Base-by-base conservation (phyloP, 306 rosid species). In the Quercus mongolica region DNA sequence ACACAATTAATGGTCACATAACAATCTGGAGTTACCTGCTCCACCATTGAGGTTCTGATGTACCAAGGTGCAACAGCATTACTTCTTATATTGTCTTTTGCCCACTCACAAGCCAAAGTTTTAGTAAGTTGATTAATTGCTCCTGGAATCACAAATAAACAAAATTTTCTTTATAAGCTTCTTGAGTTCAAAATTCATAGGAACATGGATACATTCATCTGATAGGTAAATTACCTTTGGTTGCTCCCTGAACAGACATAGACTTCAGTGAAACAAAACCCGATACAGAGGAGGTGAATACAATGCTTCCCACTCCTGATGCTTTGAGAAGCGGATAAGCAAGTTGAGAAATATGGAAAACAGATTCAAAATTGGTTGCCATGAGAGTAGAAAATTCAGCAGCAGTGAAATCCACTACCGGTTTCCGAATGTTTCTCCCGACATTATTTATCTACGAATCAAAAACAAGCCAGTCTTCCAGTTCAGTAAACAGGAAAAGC, bases 31-130 rank as follows among this genome's bases (percentile, higher is more conserved):
- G 62, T 79, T 85, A 92, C 97, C 80, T 88, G 91, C 74, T 90
- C 91, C 65, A 88, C 94, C 92, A 92, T 84, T 58, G 92, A 88
- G 28, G 94, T 90, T 88, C 20, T 84, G 86, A 90, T 90, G 87
- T 88, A 92, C 97, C 97, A 92, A 33, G 94, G 97, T 58, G 97
- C 94, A 10, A 90, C 93, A 18, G 92, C 89, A 75, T 92, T 92
- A 77, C 88, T 80, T 86, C 97, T 85, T 81, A 92, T 92, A 78
- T 86, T 87, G 84, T 92, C 94, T 78, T 90, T 84, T 14, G 92
- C 94, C 94, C 94, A 92, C 74, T 92, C 97, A 78, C 94, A 92
- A 70, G 97, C 97, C 75, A 92, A 83, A 86, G 82, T 88, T 75
- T 69, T 90, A 4, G 92, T 88, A 15, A 92, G 93, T 79, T 90